Conservation (phyloP, 768 basidiomycete genomes). For the Macrolepiota albuminosa region DNA sequence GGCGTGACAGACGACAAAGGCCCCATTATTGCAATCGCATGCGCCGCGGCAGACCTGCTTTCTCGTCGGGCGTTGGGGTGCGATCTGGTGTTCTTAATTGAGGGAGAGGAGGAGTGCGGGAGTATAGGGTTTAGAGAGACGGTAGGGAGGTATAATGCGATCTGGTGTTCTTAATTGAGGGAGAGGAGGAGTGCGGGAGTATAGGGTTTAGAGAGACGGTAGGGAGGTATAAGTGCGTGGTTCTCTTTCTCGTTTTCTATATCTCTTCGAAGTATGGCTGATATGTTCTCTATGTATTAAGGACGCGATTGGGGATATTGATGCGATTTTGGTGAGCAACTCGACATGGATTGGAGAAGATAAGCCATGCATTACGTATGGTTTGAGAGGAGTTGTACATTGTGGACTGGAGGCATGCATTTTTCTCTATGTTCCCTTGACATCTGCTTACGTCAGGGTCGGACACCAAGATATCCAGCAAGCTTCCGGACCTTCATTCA, state of each 20-base stretch:
- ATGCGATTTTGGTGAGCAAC: constrained; percentile 90
- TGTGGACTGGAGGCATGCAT: constrained; percentile 63
- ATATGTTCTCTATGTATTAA: constrained; percentile 20
- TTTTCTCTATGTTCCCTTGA: not conserved
- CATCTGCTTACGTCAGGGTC: not conserved
- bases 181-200: constrained; percentile 96
- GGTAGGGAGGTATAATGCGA: constrained; percentile 78
- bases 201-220: constrained; percentile 80
- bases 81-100: constrained; percentile 87
- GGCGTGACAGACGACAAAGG: constrained; percentile 96
- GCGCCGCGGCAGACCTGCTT: constrained; percentile 81
- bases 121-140: constrained; percentile 82
- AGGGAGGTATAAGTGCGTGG: constrained; percentile 53
- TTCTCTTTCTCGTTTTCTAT: not conserved
- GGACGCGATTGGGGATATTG: constrained; percentile 81
- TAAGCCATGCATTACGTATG: constrained; percentile 92
- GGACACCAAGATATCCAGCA: constrained; percentile 53
- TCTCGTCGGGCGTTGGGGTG: constrained; percentile 68
- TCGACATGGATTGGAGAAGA: constrained; percentile 96
- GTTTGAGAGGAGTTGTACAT: constrained; percentile 90
- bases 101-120: constrained; percentile 97
- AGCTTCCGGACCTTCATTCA: constrained; percentile 82
- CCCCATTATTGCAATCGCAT: constrained; percentile 87
- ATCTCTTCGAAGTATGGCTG: not conserved
- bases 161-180: constrained; percentile 88